These are phyloP conservation scores for Penicillium goetzii DNA, from an alignment of 495 filamentous ascomycete species.

Conservation along the genomic window DNA sequence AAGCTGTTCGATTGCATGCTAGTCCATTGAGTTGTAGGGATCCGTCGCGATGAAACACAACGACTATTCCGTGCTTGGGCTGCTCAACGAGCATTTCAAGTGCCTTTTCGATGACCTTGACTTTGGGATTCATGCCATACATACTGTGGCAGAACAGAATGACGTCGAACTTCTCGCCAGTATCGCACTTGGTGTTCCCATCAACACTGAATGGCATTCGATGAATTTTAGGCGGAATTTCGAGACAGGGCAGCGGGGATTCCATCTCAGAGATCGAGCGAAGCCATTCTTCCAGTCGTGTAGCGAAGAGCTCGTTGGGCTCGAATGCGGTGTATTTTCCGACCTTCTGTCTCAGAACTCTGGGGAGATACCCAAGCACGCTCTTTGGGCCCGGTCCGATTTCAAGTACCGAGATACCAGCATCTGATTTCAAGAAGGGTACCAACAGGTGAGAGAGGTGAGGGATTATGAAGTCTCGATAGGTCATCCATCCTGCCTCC, in stretches of 20 bases:
- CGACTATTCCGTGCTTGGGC: slow-evolving; percentile 52
- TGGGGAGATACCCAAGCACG: slow-evolving; percentile 56
- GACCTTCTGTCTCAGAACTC: slow-evolving; percentile 49
- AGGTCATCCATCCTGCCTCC: slow-evolving; percentile 43
- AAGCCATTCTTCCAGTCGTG: slow-evolving; percentile 54
- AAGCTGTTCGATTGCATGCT: slow-evolving; percentile 54
- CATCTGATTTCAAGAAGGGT: slow-evolving; percentile 52
- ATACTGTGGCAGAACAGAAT: slow-evolving; percentile 68
- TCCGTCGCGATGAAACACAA: slow-evolving; percentile 59
- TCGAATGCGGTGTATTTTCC: slow-evolving; percentile 59
- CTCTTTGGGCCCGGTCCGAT: slow-evolving; percentile 64
- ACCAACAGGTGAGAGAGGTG: slow-evolving; percentile 53
- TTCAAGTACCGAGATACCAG: slow-evolving; percentile 58
- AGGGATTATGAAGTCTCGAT: slow-evolving; percentile 62
- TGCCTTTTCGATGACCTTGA: slow-evolving; percentile 50
- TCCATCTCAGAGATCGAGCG: slow-evolving; percentile 23
- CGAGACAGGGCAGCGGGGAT: slow-evolving; percentile 53
- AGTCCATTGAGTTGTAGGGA: slow-evolving; percentile 51
- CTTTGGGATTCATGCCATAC: slow-evolving; percentile 62
- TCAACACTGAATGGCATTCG: slow-evolving; percentile 47
- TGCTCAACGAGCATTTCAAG: slow-evolving; percentile 54
- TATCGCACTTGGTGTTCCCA: neutral
- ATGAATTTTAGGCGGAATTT: slow-evolving; percentile 47
- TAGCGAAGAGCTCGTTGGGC: slow-evolving; percentile 56
- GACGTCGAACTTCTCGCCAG: slow-evolving; percentile 54